Conservation (phyloP, 768 basidiomycete genomes). For the Rhizopogon vinicolor region DNA sequence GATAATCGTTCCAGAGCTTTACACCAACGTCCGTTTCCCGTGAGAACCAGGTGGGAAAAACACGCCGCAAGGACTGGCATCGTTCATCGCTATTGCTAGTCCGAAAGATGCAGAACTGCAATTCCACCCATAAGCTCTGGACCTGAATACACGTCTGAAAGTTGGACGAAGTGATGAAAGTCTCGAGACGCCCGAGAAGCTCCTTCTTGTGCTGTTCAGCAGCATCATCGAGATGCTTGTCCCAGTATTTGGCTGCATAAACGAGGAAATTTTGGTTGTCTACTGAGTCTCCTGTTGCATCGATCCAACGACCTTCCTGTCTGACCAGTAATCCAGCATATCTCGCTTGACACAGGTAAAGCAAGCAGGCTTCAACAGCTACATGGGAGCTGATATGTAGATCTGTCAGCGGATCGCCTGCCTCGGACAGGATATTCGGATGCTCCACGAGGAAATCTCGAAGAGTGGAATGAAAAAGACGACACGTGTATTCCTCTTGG, state of each 20-base stretch:
- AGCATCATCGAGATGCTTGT: slow-evolving; percentile 23
- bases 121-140: slow-evolving; percentile 26
- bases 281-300: slow-evolving; percentile 14
- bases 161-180: slow-evolving; percentile 23
- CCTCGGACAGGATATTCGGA: background rate
- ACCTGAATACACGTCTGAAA: slow-evolving; percentile 28
- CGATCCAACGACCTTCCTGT: slow-evolving; percentile 16
- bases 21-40: background rate
- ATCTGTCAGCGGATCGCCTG: background rate
- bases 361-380: slow-evolving; percentile 16
- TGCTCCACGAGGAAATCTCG: background rate
- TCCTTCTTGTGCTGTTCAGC: background rate
- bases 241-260: slow-evolving; percentile 31
- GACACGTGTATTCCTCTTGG: background rate
- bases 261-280: slow-evolving; percentile 20
- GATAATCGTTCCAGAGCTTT: background rate
- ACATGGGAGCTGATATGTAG: background rate
- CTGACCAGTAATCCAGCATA: slow-evolving; percentile 15
- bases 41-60: background rate
- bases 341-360: slow-evolving; percentile 18
- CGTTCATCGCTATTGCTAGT: background rate
- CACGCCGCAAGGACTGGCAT: background rate
- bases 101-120: background rate
- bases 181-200: slow-evolving; percentile 9
- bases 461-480: background rate